phyloP scores from a whole-genome alignment of 2,329 filamentous ascomycete species.

The Endocalyx cinctus region DNA sequence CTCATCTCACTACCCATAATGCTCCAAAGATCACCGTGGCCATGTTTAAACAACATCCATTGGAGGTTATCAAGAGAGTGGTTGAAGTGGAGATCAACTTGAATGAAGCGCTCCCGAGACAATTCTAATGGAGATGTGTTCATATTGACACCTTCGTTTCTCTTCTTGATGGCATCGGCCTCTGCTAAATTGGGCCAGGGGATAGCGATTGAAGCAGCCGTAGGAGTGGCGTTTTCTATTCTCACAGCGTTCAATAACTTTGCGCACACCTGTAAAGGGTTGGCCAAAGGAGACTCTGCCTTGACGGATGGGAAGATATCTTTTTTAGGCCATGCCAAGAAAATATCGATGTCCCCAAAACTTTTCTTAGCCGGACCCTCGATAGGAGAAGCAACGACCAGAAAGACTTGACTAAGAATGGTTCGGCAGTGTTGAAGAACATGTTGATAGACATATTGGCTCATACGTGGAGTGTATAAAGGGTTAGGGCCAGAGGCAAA shows the following conservation, averaged over 20 bases:
- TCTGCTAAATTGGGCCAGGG: constrained; percentile 40
- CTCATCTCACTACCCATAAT: constrained; percentile 60
- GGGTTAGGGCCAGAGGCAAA: constrained; percentile 45
- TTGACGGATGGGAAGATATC: constrained; percentile 6
- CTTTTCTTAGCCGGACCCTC: constrained; percentile 65
- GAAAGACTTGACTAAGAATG: constrained; percentile 47
- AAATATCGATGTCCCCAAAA: constrained; percentile 70
- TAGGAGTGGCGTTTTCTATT: constrained; percentile 22
- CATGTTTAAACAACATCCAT: constrained; percentile 65
- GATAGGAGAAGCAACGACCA: constrained; percentile 53
- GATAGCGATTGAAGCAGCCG: constrained; percentile 46
- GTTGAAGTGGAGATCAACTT: constrained; percentile 64
- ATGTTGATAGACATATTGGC: constrained; percentile 47
- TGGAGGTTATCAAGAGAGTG: constrained; percentile 35
- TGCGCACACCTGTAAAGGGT: constrained; percentile 27
- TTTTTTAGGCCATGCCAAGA: constrained; percentile 42
- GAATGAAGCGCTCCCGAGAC: constrained; percentile 52
- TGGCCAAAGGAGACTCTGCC: not conserved
- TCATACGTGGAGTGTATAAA: constrained; percentile 64
- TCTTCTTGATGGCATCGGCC: not conserved
- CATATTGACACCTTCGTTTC: constrained; percentile 8
- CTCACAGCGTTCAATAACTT: constrained; percentile 41
- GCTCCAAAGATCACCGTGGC: constrained; percentile 69
- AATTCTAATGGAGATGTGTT: constrained; percentile 1
- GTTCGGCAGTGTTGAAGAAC: constrained; percentile 42